Evolutionary conservation across 2,329 filamentous ascomycete species (phyloP), one percentile per base, ranked within the genome.

Genomic region (Xylariaceae sp.): DNA sequence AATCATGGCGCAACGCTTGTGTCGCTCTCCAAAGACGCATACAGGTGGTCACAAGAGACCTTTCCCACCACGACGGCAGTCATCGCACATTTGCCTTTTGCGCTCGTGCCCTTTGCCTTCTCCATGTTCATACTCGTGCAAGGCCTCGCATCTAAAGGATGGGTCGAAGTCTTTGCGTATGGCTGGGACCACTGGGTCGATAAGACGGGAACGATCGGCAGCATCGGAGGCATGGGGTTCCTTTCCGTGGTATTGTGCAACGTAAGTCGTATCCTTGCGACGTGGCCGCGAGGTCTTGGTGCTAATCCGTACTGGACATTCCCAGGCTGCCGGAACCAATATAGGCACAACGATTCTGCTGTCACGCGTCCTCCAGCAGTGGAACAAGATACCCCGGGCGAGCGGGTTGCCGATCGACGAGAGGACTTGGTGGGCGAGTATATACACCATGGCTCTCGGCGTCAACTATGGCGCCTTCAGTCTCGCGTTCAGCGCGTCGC

Each of bases 391-490:
- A 25, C 75, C 80, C 43, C 35, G 50, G 1, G 38, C 43, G 0
- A 68, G 64, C 24, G 56, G 57, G 0, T 57, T 53, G 1, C 55
- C 65, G 1, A 80, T 86, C 31, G 70, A 63, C 10, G 61, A 84
- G 27, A 69, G 80, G 3, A 81, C 72, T 0, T 84, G 84, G 51
- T 85, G 80, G 80, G 81, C 72, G 0, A 82, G 80, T 0, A 73
- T 86, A 0, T 86, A 86, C 55, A 74, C 72, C 53, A 83, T 86
- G 78, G 81, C 81, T 0, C 59, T 87, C 0, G 80, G 80, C 2
- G 77, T 85, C 39, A 86, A 87, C 53, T 86, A 78, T 37, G 81
- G 81, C 4, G 82, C 81, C 0, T 86, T 85, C 50, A 83, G 79
- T 50, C 74, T 75, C 0, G 77, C 79, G 0, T 83, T 87, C 45